Evolutionary conservation across 2,329 filamentous ascomycete genomes (phyloP).

Genomic region (Aphanocladium album): DNA sequence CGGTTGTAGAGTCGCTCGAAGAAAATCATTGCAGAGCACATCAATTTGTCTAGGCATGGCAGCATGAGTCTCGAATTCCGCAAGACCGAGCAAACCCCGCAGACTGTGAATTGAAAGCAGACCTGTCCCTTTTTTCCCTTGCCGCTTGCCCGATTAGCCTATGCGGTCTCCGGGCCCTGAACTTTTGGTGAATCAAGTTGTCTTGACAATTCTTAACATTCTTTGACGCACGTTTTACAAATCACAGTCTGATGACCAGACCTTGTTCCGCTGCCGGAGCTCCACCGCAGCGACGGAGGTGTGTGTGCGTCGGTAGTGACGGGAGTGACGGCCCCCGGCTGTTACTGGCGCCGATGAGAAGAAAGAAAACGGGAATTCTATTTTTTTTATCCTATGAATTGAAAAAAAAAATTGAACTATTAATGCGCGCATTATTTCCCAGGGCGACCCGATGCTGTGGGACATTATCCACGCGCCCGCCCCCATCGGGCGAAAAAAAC

Average conservation of each 20-base stretch:
- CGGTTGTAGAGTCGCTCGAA: too few species aligned
- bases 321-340: not conserved
- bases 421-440: not conserved
- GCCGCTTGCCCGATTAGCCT: too few species aligned
- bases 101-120: too few species aligned
- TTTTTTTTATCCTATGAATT: not conserved
- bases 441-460: not conserved
- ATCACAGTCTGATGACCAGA: not conserved
- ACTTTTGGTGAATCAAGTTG: too few species aligned
- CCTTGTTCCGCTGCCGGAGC: not conserved
- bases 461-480: not conserved
- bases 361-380: not conserved
- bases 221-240: too few species aligned
- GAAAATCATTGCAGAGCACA: too few species aligned
- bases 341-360: not conserved
- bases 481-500: not conserved
- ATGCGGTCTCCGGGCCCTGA: too few species aligned
- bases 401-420: not conserved
- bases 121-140: too few species aligned
- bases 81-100: too few species aligned
- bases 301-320: not conserved
- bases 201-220: too few species aligned
- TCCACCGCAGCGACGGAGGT: not conserved
- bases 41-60: too few species aligned
- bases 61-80: too few species aligned